Percentiles rank a stretch among this genome's conserved stretches.
Evolutionary conservation across 225 moss, liverwort and hornwort species (phyloP).

Genomic region (Marchantia polymorpha): DNA sequence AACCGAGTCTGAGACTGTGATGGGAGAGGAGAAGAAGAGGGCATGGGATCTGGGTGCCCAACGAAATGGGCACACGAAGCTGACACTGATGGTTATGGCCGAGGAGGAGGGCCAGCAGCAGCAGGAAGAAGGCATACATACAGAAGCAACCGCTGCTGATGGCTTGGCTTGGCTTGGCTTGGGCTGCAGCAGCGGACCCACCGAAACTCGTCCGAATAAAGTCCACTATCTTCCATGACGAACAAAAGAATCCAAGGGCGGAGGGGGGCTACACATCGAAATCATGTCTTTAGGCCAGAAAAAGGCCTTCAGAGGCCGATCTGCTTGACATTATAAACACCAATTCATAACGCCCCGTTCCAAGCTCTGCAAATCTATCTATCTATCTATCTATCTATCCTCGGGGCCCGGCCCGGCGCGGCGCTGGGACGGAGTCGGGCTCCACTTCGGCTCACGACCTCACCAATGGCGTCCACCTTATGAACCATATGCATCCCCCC

Average conservation of each 20-base stretch:
- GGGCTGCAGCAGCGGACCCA: no score
- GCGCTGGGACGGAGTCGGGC: no score
- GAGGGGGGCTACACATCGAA: background rate
- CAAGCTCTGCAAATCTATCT: background rate
- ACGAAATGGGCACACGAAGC: background rate
- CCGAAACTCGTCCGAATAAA: background rate
- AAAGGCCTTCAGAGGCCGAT: background rate
- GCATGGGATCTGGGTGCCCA: background rate
- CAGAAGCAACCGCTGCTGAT: no score
- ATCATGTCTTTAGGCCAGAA: background rate
- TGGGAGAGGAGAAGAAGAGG: no score
- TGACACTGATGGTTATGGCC: no score
- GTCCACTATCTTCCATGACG: constrained; percentile 2
- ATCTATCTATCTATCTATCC: no score
- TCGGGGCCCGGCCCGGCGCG: background rate
- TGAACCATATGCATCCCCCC: no score
- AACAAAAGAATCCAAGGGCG: background rate
- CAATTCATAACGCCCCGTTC: background rate
- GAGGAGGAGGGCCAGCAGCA: no score
- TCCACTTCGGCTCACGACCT: constrained; percentile 3
- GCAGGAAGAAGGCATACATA: no score
- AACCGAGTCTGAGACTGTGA: no score
- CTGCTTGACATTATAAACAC: background rate
- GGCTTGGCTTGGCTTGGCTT: no score
- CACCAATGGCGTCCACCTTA: background rate